Conservation (phyloP, 192 early-diverging fungal genomes). For the Glomus cerebriforme region DNA sequence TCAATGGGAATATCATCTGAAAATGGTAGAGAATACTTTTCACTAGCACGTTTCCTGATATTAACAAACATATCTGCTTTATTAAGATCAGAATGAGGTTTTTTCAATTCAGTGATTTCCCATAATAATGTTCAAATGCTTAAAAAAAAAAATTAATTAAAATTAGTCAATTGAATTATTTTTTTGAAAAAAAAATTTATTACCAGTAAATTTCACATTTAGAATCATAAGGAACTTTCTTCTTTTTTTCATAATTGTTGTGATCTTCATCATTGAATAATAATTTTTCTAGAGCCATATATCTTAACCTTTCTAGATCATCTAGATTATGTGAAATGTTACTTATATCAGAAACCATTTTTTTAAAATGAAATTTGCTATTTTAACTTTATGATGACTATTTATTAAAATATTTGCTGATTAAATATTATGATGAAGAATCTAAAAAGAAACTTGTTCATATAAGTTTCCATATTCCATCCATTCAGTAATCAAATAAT, state of each 20-base stretch:
- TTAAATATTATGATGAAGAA: constrained; percentile 22
- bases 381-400: background rate
- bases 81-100: background rate
- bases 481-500: constrained; percentile 43
- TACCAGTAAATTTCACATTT: constrained; percentile 24
- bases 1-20: background rate
- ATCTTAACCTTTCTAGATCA: constrained; percentile 4
- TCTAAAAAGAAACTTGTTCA: constrained; percentile 30
- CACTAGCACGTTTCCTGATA: background rate
- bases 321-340: background rate
- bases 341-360: background rate
- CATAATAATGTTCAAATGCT: constrained; percentile 8
- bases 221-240: background rate
- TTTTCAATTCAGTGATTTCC: constrained; percentile 6
- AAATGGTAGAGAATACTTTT: background rate
- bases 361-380: background rate
- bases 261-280: too few relatives aligned
- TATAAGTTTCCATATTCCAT: constrained; percentile 39
- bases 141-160: background rate
- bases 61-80: background rate
- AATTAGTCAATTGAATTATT: too few relatives aligned
- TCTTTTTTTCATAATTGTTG: background rate
- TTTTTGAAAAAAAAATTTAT: background rate
- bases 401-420: background rate
- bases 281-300: constrained; percentile 8